These are phyloP conservation scores for Grosmannia serpens DNA, from an alignment of 2,329 filamentous ascomycete genomes.

Conservation along the genomic window DNA sequence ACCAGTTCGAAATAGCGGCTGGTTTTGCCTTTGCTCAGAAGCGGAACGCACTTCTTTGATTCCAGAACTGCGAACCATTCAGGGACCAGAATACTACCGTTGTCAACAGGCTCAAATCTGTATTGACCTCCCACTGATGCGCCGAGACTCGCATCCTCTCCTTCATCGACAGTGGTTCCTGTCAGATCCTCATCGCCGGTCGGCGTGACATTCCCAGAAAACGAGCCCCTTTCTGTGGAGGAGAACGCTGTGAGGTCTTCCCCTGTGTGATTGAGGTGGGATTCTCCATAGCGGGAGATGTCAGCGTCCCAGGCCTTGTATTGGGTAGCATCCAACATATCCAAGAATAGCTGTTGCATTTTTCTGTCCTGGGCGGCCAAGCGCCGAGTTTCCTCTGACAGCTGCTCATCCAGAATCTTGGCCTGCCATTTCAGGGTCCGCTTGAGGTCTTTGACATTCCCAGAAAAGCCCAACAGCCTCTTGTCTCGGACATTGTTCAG, in stretches of 20 bases:
- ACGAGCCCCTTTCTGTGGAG: neutral
- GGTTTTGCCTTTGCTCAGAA: neutral
- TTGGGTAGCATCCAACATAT: neutral
- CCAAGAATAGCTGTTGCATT: neutral
- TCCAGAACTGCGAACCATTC: conserved; percentile 3
- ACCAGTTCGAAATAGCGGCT: conserved; percentile 2
- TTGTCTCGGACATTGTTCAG: neutral
- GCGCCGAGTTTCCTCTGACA: neutral
- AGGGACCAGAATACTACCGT: neutral
- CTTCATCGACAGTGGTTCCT: neutral
- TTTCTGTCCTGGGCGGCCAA: neutral
- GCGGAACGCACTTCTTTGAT: neutral
- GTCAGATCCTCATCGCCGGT: neutral
- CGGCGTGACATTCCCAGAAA: neutral
- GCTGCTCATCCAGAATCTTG: neutral
- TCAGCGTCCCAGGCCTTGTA: neutral
- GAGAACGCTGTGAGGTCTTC: neutral
- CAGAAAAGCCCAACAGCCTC: neutral
- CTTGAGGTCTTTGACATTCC: neutral
- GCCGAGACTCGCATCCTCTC: neutral
- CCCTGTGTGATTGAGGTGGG: neutral
- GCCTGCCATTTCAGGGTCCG: neutral
- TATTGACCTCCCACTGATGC: neutral
- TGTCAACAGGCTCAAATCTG: neutral
- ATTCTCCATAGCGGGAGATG: neutral